phyloP scores from a whole-genome alignment of 2,329 filamentous ascomycete genomes.

The Beauveria australis region DNA sequence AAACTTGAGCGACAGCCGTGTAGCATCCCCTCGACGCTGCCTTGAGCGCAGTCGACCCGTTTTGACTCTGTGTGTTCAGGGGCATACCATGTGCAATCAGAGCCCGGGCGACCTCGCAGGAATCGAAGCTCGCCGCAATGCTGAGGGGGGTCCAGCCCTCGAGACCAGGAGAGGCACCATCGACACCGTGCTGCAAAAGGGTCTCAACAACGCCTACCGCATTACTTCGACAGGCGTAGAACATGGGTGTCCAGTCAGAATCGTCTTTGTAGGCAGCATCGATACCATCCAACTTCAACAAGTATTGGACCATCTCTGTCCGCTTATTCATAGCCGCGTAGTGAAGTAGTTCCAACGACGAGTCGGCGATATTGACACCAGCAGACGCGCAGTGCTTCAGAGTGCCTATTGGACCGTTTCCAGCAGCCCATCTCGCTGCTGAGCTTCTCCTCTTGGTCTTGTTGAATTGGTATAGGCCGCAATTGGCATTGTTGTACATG shows the following conservation, averaged over 20 bases:
- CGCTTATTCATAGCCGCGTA: conserved; percentile 4
- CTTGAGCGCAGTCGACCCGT: conserved; percentile 13
- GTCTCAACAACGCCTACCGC: conserved; percentile 9
- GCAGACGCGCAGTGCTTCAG: neutral
- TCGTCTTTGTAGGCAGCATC: conserved; percentile 2
- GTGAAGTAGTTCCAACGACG: conserved; percentile 5
- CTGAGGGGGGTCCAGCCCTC: conserved; percentile 13
- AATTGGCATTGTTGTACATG: neutral
- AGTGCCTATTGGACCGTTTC: neutral
- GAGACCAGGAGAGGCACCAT: conserved; percentile 1
- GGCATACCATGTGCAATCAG: conserved; percentile 10
- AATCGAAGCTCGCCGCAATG: conserved; percentile 12
- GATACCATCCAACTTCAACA: conserved; percentile 6
- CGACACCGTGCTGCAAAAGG: conserved; percentile 6
- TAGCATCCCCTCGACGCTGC: conserved; percentile 11
- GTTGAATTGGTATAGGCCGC: conserved; percentile 1
- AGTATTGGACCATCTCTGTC: neutral
- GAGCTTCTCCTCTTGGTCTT: neutral
- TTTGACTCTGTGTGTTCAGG: conserved; percentile 5
- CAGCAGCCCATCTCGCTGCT: conserved; percentile 4
- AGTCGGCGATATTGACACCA: neutral
- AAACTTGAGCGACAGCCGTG: conserved; percentile 3
- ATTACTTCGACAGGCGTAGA: conserved; percentile 10
- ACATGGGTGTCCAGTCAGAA: conserved; percentile 11
- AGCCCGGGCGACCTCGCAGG: conserved; percentile 5